Percentiles rank a stretch among this genome's conserved stretches.
Conservation (phyloP, 768 basidiomycete species). For the Russula compacta region DNA sequence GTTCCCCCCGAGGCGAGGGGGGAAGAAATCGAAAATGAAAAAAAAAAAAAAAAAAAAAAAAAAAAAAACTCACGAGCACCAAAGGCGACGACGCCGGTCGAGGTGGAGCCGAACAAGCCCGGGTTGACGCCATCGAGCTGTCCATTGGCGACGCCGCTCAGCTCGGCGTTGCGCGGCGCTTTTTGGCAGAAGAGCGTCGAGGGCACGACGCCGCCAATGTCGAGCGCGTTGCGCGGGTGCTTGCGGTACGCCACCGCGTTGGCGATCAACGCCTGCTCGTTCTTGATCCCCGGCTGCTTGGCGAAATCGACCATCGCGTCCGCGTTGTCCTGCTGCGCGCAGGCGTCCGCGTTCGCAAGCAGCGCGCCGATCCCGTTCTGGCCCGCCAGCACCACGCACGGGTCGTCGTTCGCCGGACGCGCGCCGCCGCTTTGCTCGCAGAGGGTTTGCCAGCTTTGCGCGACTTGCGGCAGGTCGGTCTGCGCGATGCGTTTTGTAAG, state of each 20-base stretch:
- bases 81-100: constrained; percentile 38
- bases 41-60: too few species aligned
- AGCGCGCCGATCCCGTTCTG: constrained; percentile 35
- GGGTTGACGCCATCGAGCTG: constrained; percentile 49
- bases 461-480: constrained; percentile 30
- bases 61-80: constrained; percentile 31
- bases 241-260: constrained; percentile 36
- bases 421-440: constrained; percentile 33
- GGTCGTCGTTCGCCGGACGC: constrained; percentile 31
- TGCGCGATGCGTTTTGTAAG: constrained; percentile 28
- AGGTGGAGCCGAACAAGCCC: constrained; percentile 43
- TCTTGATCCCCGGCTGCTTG: constrained; percentile 33
- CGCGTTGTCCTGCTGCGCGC: constrained; percentile 41
- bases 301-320: constrained; percentile 44
- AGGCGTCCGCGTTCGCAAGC: constrained; percentile 37
- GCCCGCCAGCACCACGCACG: constrained; percentile 37
- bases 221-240: constrained; percentile 37
- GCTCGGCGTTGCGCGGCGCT: constrained; percentile 41
- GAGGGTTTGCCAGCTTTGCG: constrained; percentile 37
- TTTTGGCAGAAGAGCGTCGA: constrained; percentile 47
- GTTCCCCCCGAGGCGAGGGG: too few species aligned
- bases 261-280: constrained; percentile 33
- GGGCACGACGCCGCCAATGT: constrained; percentile 35
- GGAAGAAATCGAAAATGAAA: neutral
- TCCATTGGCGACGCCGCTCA: constrained; percentile 44